Evolutionary conservation across 495 filamentous ascomycete genomes (phyloP), one percentile per base, ranked within the genome.

Genomic region (Aspergillus coremiiformis): DNA sequence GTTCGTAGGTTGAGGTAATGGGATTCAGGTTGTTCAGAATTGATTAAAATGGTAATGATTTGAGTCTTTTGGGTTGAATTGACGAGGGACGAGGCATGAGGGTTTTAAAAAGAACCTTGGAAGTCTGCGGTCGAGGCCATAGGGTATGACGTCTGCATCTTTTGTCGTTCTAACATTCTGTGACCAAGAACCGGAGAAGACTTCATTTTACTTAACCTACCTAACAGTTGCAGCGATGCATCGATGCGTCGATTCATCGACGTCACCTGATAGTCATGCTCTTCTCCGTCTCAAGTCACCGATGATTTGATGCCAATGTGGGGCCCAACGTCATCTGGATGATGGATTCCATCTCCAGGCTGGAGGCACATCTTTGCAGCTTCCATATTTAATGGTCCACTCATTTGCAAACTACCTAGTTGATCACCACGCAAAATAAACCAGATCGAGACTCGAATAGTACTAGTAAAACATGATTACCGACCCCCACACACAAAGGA

Each of bases 221-320:
- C n/a, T n/a, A n/a, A 20, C 35, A 3, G 12, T 41, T 41, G 5
- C 2, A 17, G 9, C 37, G 19, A 20, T 41, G 6, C 37, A 41
- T 41, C 3, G n/a, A 6, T 17, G n/a, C n/a, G n/a, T n/a, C n/a
- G n/a, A n/a, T 41, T 41, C 37, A 20, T 20, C 37, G 51, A 67
- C 65, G 65, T 67, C 65, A 67, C 58, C 56, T 50, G 44, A 53
- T 47, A 53, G 56, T 67, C 65, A 67, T 65, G 20, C 26, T 44
- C 49, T 41, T 58, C 49, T 42, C 27, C 32, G 32, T 35, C 11
- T 41, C 37, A 41, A 41, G 19, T 15, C 20, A 19, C 19, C 37
- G 17, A 41, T 41, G 37, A 41, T 41, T 41, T 41, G 37, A 41
- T 41, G 37, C 21, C 20, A 41, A 6, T 41, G 37, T 41, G 37